phyloP scores from a whole-genome alignment of 2,329 filamentous ascomycete species.

The Beauveria caledonica region DNA sequence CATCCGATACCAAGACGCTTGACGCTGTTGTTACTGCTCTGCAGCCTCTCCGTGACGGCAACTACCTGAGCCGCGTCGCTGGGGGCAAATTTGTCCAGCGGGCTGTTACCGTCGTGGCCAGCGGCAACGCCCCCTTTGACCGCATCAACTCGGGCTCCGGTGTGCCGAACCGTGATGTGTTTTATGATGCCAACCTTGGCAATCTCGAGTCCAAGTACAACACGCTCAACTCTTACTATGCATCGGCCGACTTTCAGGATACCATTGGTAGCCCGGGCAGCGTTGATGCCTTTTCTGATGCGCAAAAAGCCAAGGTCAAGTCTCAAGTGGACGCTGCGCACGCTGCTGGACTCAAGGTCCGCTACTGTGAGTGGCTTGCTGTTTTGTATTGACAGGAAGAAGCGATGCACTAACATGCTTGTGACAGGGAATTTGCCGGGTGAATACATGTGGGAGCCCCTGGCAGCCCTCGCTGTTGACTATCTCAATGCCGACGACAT shows the following conservation, averaged over 20 bases:
- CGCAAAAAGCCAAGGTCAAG: conserved; percentile 11
- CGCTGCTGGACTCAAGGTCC: conserved; percentile 13
- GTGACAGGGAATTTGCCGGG: conserved; percentile 11
- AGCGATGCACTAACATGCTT: not conserved
- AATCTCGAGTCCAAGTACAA: conserved; percentile 11
- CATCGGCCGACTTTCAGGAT: conserved; percentile 13
- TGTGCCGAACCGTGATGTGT: conserved; percentile 11
- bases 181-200: conserved; percentile 13
- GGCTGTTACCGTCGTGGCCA: conserved; percentile 61
- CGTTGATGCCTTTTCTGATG: conserved; percentile 4
- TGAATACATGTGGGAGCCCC: conserved; percentile 15
- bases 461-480: conserved; percentile 13
- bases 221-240: conserved; percentile 14
- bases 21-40: conserved; percentile 28
- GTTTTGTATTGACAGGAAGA: too few relatives aligned
- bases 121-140: conserved; percentile 38
- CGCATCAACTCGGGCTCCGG: conserved; percentile 12
- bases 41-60: conserved; percentile 46
- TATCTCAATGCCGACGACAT: conserved; percentile 14
- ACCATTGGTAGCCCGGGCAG: conserved; percentile 12
- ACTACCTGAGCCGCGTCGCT: conserved; percentile 48
- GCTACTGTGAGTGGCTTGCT: conserved; percentile 12
- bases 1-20: conserved; percentile 18
- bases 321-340: conserved; percentile 12
- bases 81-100: conserved; percentile 42